Percentiles rank a stretch among this genome's conserved stretches.
These are phyloP conservation scores for Trichoderma sp. DNA, from an alignment of 2,329 filamentous ascomycete genomes.

Conservation along the genomic window DNA sequence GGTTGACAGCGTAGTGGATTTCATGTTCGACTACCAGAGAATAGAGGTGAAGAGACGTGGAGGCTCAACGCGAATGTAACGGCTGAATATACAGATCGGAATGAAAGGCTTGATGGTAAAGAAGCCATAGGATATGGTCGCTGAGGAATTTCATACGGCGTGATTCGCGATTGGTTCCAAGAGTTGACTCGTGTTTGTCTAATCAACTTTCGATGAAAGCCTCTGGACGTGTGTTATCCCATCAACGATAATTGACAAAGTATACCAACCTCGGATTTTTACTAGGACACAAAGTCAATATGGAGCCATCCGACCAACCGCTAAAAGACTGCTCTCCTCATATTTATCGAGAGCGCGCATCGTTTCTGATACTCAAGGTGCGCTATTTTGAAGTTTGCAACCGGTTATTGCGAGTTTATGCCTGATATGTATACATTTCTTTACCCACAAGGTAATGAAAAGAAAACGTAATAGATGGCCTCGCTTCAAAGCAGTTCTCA, in stretches of 20 bases:
- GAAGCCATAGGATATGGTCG: not conserved
- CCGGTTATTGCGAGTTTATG: not conserved
- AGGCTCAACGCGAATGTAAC: not conserved
- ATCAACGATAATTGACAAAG: not conserved
- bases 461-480: too few relatives aligned
- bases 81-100: not conserved
- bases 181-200: not conserved
- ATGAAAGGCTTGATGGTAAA: not conserved
- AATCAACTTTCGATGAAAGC: not conserved
- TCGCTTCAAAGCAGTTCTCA: not conserved
- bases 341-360: not conserved
- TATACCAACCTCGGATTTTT: not conserved
- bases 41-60: slow-evolving; percentile 13
- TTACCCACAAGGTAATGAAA: not conserved
- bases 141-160: not conserved
- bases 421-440: too few relatives aligned
- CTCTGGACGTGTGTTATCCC: not conserved
- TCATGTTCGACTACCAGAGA: not conserved
- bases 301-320: not conserved
- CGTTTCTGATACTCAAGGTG: not conserved
- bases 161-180: not conserved
- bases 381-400: not conserved
- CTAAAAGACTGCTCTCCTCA: not conserved
- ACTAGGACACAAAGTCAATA: not conserved
- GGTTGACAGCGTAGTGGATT: not conserved